Base-by-base conservation (phyloP, 768 basidiomycete species). In the Epithele typhae region DNA sequence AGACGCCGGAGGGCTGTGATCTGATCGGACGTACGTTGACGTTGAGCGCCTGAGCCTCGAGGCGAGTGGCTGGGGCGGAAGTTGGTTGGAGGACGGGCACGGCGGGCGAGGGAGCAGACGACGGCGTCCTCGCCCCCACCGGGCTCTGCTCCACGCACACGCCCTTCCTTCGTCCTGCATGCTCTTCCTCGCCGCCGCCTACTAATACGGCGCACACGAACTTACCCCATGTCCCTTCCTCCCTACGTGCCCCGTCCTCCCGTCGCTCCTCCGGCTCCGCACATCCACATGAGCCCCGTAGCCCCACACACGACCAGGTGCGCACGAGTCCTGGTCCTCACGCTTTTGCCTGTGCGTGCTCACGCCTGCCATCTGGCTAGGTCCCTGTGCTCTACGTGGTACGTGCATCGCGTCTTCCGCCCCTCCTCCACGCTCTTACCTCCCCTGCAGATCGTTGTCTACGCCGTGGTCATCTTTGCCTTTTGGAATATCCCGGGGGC, bases 401-500 rank as follows among this genome's bases (percentile, higher is more conserved):
- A 66, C 56, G 84, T 75, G 42, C 44, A 37, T 36, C 40, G 40
- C 44, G 25, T 5, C 27, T 35, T 22, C 15, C 23, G 34, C 23
- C 25, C 11, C 23, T 22, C 40, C 36, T 12, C 32, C 23, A 21
- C 25, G 23, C 30, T 27, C 35, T 41, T 19, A 39, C 19, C 24
- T 53, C 52, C 5, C 39, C 48, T 36, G 48, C 59, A 91, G 88
- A 83, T 89, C 40, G 79, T 90, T 43, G 87, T 91, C 41, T 91
- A 84, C 72, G 78, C 85, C 40, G 88, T 92, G 48, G 77, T 92
- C 52, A 87, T 90, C 49, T 89, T 91, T 57, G 90, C 87, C 35
- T 75, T 90, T 54, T 92, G 90, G 90, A 87, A 84, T 65, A 85
- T 92, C 35, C 90, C 90, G 4, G 80, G 84, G 46, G 82, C 81